A percentile compares a stretch with the other conserved stretches of the same genome.
Conservation (phyloP, 768 basidiomycete genomes). For the Termitomyces sp. region DNA sequence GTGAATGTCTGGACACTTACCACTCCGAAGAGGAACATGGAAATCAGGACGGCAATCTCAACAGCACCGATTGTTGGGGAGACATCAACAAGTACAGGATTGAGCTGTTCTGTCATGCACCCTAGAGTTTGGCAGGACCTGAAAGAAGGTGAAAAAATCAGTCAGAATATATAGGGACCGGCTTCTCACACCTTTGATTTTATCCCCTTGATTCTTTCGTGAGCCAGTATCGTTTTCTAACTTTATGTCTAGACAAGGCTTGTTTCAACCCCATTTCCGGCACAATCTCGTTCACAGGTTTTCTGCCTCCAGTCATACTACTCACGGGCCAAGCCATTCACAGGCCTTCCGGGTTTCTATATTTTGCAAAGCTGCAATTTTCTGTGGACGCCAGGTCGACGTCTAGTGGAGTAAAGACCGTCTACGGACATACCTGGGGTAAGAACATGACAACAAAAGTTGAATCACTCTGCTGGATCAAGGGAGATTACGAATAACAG, state of each 20-base stretch:
- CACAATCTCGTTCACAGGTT: too few species aligned
- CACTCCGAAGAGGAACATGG: too few species aligned
- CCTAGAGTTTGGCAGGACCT: not conserved
- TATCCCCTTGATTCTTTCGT: not conserved
- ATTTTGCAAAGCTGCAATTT: not conserved
- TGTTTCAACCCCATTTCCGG: not conserved
- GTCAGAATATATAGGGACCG: not conserved
- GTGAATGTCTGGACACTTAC: too few species aligned
- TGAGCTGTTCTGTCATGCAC: not conserved
- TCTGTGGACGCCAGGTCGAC: not conserved
- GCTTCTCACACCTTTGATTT: not conserved
- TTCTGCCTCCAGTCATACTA: not conserved
- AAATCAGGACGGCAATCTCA: too few species aligned
- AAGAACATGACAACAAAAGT: not conserved
- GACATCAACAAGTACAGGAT: not conserved
- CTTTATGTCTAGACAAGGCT: not conserved
- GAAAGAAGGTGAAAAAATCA: not conserved
- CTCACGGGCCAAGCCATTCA: not conserved
- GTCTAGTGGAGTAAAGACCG: not conserved
- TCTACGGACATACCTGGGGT: not conserved
- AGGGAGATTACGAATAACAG: not conserved
- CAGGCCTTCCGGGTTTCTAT: not conserved
- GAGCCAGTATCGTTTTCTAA: not conserved
- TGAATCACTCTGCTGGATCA: not conserved
- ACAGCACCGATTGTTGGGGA: too few species aligned